phyloP scores from a whole-genome alignment of 495 filamentous ascomycete genomes.

The Xylaria castorea region DNA sequence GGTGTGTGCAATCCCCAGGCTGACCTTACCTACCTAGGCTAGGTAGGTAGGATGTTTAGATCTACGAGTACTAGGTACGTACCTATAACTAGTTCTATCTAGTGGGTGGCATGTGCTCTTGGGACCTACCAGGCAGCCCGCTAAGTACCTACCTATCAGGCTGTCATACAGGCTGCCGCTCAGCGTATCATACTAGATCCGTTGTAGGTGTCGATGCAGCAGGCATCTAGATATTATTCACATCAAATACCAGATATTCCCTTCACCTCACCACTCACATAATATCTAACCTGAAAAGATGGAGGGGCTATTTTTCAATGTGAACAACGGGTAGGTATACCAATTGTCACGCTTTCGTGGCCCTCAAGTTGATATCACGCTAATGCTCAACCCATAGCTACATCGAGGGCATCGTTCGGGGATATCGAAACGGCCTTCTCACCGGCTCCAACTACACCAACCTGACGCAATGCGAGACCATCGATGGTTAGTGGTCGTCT shows the following conservation, averaged over 20 bases:
- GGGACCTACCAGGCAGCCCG: neutral
- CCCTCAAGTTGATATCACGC: slow-evolving; percentile 23
- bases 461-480: slow-evolving; percentile 97
- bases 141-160: neutral
- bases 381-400: slow-evolving; percentile 65
- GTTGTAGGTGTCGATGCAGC: slow-evolving; percentile 25
- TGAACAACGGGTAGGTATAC: slow-evolving; percentile 79
- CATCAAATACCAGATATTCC: slow-evolving; percentile 38
- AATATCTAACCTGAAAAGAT: slow-evolving; percentile 56
- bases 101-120: slow-evolving; percentile 13
- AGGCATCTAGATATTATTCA: slow-evolving; percentile 34
- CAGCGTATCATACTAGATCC: neutral
- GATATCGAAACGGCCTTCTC: slow-evolving; percentile 93
- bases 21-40: too few relatives aligned
- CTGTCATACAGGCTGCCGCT: slow-evolving; percentile 1
- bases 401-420: slow-evolving; percentile 95
- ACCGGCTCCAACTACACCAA: slow-evolving; percentile 92
- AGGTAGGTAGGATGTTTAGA: too few relatives aligned
- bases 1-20: too few relatives aligned
- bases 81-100: too few relatives aligned
- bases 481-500: slow-evolving; percentile 73
- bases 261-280: slow-evolving; percentile 33
- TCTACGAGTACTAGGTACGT: too few relatives aligned
- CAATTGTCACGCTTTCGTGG: neutral
- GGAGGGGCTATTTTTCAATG: slow-evolving; percentile 97